phyloP scores from a whole-genome alignment of 2,329 filamentous ascomycete genomes.

The Teratosphaeria destructans region DNA sequence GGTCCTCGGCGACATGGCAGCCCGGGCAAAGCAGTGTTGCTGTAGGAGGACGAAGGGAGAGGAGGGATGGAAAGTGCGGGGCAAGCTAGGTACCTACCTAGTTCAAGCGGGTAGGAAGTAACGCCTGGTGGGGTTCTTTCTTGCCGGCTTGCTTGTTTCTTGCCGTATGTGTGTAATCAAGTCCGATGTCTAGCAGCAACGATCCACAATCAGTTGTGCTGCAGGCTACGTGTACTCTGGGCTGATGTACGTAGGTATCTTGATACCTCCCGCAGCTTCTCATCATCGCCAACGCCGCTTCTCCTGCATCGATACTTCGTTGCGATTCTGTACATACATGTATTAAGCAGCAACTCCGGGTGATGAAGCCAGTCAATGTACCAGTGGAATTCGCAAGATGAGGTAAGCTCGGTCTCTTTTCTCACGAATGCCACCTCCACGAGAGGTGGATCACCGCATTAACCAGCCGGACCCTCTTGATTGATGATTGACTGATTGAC shows the following conservation, averaged over 20 bases:
- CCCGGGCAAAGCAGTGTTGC: neutral
- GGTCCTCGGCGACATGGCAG: slow-evolving; percentile 8
- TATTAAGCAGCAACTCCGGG: no score
- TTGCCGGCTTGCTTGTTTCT: neutral
- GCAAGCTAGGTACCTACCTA: slow-evolving; percentile 2
- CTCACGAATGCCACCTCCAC: neutral
- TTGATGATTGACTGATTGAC: no score
- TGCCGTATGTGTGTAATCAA: no score
- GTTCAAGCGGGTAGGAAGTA: no score
- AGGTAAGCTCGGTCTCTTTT: neutral
- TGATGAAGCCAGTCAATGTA: no score
- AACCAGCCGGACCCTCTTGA: no score
- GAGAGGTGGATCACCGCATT: no score
- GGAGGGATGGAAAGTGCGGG: slow-evolving; percentile 3
- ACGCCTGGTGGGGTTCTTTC: neutral
- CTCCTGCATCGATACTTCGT: no score
- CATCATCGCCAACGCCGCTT: no score
- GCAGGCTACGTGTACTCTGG: neutral
- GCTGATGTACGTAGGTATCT: neutral
- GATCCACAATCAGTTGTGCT: neutral
- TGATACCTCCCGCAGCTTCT: no score
- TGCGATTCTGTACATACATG: no score
- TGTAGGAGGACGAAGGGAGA: no score
- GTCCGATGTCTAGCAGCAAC: neutral
- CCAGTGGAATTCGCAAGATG: neutral